Conservation (phyloP, 176 grass and related monocot genomes). For the Tuctoria greenei region DNA sequence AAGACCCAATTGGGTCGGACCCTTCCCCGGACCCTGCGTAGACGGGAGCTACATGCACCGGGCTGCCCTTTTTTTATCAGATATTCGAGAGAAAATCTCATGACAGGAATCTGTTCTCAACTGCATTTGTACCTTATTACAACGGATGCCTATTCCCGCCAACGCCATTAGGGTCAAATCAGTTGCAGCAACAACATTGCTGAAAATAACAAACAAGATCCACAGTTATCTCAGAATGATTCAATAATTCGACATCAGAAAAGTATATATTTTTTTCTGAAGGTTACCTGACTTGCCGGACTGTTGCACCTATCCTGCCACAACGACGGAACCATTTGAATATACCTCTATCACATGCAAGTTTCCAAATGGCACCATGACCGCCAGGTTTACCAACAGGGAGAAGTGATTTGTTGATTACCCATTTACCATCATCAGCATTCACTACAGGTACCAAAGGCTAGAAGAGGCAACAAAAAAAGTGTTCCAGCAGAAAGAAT, state of each 20-base stretch:
- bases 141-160: conserved; percentile 74
- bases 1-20: too few species aligned
- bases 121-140: conserved; percentile 64
- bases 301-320: conserved; percentile 91
- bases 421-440: conserved; percentile 83
- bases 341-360: conserved; percentile 80
- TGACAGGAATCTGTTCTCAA: neutral
- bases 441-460: conserved; percentile 93
- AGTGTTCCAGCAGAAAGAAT: neutral
- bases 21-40: too few species aligned
- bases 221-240: conserved; percentile 28
- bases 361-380: conserved; percentile 97
- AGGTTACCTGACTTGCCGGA: conserved; percentile 93
- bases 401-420: conserved; percentile 60
- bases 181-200: conserved; percentile 98
- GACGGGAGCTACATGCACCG: too few species aligned
- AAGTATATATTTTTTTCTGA: neutral
- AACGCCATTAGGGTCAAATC: conserved; percentile 94
- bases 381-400: conserved; percentile 94
- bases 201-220: conserved; percentile 41
- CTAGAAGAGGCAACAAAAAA: conserved; percentile 45
- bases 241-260: neutral
- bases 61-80: too few species aligned
- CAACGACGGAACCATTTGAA: conserved; percentile 72
- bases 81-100: neutral